Evolutionary conservation across 1,284 basidiomycete genomes (phyloP), one percentile per base, ranked within the genome.

Genomic region (Phlebopus sp.): DNA sequence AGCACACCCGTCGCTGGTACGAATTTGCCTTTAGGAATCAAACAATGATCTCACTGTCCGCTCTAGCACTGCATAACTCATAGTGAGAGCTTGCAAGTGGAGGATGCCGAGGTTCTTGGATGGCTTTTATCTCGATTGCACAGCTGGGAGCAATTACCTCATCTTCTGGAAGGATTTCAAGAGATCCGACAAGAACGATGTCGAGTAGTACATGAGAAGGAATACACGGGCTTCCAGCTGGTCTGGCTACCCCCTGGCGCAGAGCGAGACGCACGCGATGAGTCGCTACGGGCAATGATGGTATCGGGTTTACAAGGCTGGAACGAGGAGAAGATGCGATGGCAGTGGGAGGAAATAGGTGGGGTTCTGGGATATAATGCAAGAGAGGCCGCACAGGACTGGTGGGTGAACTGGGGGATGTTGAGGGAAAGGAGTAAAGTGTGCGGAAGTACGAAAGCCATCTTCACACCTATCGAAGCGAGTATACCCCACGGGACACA

Each of bases 61-160:
- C 44, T 30, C n/a, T 44, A 69, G 68, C 63, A 60, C 15, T 66
- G 60, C 23, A 55, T 57, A 15, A 57, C 56, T 13, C 65, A 70
- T 44, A 55, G 51, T 31, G 55, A 55, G 18, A 59, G 60, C 37
- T 53, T 65, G 36, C 58, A 56, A 9, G 42, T 63, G 19, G 73
- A 65, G 64, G 71, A 66, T 35, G 73, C 72, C 1, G 70, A 69
- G 34, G 68, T 74, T 18, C 59, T 76, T 44, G 72, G 72, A 35
- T 63, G 62, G 42, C 64, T 76, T 15, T 67, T 76, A 56, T 66
- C 65, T n/a, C 69, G 69, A 47, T 55, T 76, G 10, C 61, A 61
- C 46, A 60, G 53, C 32, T 55, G 55, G 42, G 60, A 58, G 1
- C 70, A 76, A 29, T 60, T 75, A 18, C 61, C 63, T 7, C 55